These are phyloP conservation scores for Aureobasidium sp. DNA, from an alignment of 2,329 filamentous ascomycete species.

Conservation along the genomic window DNA sequence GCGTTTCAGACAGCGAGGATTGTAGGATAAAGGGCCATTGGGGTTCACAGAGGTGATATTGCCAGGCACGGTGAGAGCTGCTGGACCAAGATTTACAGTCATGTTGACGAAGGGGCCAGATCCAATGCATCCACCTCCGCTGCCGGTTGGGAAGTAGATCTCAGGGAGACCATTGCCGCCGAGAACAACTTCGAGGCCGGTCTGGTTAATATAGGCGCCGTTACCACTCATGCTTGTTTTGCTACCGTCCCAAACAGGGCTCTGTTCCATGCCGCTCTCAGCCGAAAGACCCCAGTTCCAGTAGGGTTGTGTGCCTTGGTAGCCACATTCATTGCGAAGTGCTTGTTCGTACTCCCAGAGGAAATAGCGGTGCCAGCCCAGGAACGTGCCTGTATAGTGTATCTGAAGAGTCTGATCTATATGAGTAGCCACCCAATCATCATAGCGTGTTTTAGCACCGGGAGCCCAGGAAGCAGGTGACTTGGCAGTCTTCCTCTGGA, in stretches of 20 bases:
- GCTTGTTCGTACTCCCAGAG: constrained; percentile 35
- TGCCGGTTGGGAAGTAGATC: constrained; percentile 34
- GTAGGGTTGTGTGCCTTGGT: constrained; percentile 39
- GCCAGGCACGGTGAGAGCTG: neutral
- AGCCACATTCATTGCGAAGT: constrained; percentile 33
- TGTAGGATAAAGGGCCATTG: constrained; percentile 13
- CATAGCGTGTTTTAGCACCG: constrained; percentile 17
- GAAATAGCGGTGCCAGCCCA: constrained; percentile 34
- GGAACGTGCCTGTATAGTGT: constrained; percentile 24
- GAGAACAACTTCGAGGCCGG: constrained; percentile 7
- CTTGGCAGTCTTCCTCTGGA: constrained; percentile 21
- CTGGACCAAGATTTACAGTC: constrained; percentile 18
- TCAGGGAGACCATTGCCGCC: constrained; percentile 19
- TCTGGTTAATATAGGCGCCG: constrained; percentile 13
- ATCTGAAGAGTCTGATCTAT: constrained; percentile 17
- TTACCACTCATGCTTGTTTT: constrained; percentile 30
- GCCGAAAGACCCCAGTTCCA: constrained; percentile 45
- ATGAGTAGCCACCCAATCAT: constrained; percentile 18
- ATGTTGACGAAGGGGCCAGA: constrained; percentile 38
- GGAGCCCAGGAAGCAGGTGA: constrained; percentile 19
- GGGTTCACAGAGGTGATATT: constrained; percentile 15
- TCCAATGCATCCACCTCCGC: constrained; percentile 46
- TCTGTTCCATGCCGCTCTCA: constrained; percentile 31
- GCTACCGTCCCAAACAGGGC: constrained; percentile 48
- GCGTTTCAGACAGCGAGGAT: constrained; percentile 19